Percentiles rank a stretch among this genome's conserved stretches.
Evolutionary conservation across 2,329 filamentous ascomycete genomes (phyloP).

Genomic region (Thielaviopsis ethacetica): DNA sequence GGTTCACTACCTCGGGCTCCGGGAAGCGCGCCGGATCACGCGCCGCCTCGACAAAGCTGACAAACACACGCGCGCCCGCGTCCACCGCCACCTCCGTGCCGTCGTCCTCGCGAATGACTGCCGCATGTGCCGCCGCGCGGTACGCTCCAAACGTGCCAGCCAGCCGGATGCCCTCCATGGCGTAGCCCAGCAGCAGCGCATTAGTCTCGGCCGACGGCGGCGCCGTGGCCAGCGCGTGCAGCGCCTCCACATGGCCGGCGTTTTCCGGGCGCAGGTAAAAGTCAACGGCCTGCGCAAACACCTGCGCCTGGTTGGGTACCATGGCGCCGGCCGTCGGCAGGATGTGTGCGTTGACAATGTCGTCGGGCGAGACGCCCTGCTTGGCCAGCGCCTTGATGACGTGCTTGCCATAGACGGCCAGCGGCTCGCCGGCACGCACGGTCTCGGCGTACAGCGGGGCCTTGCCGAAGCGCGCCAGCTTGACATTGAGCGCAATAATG

Average conservation of each 20-base stretch:
- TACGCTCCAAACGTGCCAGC: constrained; percentile 45
- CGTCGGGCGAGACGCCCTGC: constrained; percentile 41
- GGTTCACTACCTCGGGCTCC: constrained; percentile 41
- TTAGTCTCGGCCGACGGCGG: constrained; percentile 41
- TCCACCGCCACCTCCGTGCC: constrained; percentile 34
- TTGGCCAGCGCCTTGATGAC: constrained; percentile 50
- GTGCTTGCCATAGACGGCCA: constrained; percentile 48
- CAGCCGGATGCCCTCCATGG: constrained; percentile 55
- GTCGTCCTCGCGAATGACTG: constrained; percentile 29
- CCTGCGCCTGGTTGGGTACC: constrained; percentile 54
- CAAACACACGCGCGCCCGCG: constrained; percentile 43
- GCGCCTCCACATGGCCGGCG: constrained; percentile 37
- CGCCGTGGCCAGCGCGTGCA: constrained; percentile 41
- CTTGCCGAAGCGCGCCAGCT: constrained; percentile 32
- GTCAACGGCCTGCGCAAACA: constrained; percentile 59
- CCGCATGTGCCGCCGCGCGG: constrained; percentile 34
- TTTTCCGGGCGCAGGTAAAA: constrained; percentile 49
- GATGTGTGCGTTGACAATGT: constrained; percentile 57
- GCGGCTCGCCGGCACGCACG: constrained; percentile 31
- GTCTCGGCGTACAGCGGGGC: constrained; percentile 38
- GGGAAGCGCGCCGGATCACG: constrained; percentile 44
- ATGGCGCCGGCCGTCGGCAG: constrained; percentile 50
- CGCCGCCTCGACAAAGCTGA: constrained; percentile 43
- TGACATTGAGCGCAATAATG: constrained; percentile 48
- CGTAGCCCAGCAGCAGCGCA: constrained; percentile 49